Evolutionary conservation across 805 yeast species (phyloP).

Genomic region (Saccharomyces cerevisiae): DNA sequence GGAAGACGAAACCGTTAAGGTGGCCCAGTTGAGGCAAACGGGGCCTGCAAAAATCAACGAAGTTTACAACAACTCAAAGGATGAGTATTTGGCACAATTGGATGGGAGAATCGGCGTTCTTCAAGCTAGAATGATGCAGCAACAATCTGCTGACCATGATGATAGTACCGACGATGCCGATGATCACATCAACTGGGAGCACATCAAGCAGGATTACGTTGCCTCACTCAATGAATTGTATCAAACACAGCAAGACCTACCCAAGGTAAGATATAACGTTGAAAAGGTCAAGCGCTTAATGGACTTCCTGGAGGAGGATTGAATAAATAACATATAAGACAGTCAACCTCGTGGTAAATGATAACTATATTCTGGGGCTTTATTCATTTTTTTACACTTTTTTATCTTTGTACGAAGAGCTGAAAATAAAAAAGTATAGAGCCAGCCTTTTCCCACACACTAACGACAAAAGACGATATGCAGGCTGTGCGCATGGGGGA

Average conservation of each 20-base stretch:
- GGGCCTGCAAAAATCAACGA: conserved; percentile 40
- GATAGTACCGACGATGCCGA: background rate
- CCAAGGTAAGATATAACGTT: conserved; percentile 21
- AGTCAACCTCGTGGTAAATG: background rate
- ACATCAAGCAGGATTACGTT: conserved; percentile 5
- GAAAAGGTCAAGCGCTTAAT: conserved; percentile 26
- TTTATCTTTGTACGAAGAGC: background rate
- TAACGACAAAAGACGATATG: background rate
- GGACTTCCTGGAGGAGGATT: conserved; percentile 12
- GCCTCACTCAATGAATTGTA: conserved; percentile 9
- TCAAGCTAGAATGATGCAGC: conserved; percentile 1
- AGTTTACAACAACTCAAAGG: conserved; percentile 25
- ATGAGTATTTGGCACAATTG: conserved; percentile 26
- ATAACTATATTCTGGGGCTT: too few relatives aligned
- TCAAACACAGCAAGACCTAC: conserved; percentile 13
- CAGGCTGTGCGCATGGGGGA: background rate
- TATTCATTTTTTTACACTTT: too few relatives aligned
- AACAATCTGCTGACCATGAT: background rate
- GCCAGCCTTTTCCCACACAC: background rate
- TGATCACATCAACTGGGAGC: conserved; percentile 2
- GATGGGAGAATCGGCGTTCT: conserved; percentile 9
- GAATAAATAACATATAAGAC: background rate
- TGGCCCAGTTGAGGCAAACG: conserved; percentile 46
- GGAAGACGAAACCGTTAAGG: conserved; percentile 52
- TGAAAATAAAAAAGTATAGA: background rate